phyloP scores from a whole-genome alignment of 208 protist species.

The Trypanosoma cruzi region DNA sequence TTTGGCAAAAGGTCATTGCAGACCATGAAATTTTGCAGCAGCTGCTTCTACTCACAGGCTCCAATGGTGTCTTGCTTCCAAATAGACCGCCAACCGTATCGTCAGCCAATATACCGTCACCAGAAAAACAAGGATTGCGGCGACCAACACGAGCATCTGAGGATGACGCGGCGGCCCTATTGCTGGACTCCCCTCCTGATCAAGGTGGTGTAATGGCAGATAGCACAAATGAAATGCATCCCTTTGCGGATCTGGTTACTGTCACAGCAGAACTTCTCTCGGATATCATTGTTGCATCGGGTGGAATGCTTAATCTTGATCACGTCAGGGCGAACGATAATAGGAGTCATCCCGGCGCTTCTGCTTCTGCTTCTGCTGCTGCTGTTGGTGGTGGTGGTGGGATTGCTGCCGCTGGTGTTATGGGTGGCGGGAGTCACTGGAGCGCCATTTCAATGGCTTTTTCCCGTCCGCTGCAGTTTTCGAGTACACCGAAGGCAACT shows the following conservation, averaged over 20 bases:
- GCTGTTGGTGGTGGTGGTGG: neutral
- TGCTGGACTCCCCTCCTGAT: neutral
- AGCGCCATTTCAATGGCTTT: neutral
- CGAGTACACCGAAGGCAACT: neutral
- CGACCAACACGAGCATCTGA: neutral
- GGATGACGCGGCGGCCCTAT: neutral
- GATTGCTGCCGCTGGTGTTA: neutral
- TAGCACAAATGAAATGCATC: neutral
- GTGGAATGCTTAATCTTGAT: conserved; percentile 13
- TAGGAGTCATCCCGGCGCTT: neutral
- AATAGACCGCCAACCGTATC: neutral
- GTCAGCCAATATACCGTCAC: neutral
- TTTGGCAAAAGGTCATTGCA: conserved; percentile 42
- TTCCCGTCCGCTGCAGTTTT: neutral
- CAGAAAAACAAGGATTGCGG: neutral
- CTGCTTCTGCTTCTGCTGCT: no score
- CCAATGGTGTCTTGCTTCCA: conserved; percentile 8
- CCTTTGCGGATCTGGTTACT: conserved; percentile 25
- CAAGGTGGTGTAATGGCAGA: neutral
- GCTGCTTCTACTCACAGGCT: conserved; percentile 9
- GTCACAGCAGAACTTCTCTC: conserved; percentile 22
- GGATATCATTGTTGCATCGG: conserved; percentile 12
- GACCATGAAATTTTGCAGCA: conserved; percentile 33
- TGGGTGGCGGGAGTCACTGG: neutral
- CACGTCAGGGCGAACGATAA: neutral